Conservation (phyloP, 129 eudicot genomes). For the Flaveria robusta region DNA sequence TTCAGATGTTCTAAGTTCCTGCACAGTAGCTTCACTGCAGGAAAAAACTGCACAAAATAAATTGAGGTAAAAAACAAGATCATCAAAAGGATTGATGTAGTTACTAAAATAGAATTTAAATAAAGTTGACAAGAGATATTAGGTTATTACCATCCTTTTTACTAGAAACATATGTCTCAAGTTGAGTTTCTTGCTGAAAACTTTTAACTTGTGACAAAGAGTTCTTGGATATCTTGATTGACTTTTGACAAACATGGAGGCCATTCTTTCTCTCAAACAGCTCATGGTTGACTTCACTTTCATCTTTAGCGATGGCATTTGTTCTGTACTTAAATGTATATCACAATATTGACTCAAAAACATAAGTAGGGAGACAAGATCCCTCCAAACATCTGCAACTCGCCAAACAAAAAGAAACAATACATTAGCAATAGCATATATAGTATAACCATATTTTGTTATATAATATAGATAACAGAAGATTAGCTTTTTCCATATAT, state of each 20-base stretch:
- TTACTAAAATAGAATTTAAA: neutral
- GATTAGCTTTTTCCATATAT: constrained; percentile 1
- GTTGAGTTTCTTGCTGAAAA: constrained; percentile 45
- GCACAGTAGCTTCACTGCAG: constrained; percentile 36
- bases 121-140: neutral
- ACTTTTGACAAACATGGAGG: constrained; percentile 72
- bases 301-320: constrained; percentile 96
- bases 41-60: constrained; percentile 42
- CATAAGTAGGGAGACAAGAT: constrained; percentile 44
- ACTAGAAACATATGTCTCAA: constrained; percentile 30
- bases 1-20: constrained; percentile 43
- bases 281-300: constrained; percentile 71
- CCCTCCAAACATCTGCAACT: constrained; percentile 33
- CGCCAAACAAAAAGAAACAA: constrained; percentile 13
- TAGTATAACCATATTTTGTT: neutral
- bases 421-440: neutral
- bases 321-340: constrained; percentile 40
- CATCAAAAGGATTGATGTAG: neutral
- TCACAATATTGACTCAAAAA: constrained; percentile 36
- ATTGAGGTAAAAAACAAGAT: constrained; percentile 7
- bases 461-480: neutral
- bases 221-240: constrained; percentile 65
- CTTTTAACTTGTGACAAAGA: constrained; percentile 47
- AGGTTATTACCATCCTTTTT: constrained; percentile 54
- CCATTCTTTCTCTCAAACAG: constrained; percentile 63